A percentile compares a stretch with the other conserved stretches of the same genome.
phyloP scores from a whole-genome alignment of 2,329 filamentous ascomycete species.

The Fusarium pseudograminearum region DNA sequence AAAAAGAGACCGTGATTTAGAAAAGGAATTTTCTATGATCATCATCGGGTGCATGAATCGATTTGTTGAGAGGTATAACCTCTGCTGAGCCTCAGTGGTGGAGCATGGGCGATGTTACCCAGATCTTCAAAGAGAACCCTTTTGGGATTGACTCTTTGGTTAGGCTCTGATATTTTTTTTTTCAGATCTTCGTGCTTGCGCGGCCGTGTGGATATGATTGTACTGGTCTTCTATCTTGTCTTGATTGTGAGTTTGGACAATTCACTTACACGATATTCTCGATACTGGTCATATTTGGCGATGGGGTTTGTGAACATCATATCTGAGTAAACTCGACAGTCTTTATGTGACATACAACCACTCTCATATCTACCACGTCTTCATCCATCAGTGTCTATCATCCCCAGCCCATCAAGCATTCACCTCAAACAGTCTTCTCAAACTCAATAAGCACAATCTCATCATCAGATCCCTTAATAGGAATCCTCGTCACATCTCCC shows the following conservation, averaged over 20 bases:
- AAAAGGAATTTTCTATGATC: background rate
- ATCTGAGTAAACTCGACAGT: background rate
- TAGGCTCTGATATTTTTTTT: background rate
- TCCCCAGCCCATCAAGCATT: background rate
- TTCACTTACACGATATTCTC: background rate
- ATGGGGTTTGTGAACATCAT: background rate
- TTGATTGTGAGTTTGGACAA: background rate
- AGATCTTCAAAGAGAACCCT: background rate
- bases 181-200: background rate
- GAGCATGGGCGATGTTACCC: background rate
- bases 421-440: constrained; percentile 47
- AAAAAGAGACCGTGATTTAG: background rate
- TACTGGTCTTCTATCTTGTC: background rate
- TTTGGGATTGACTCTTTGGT: background rate
- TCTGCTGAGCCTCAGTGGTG: constrained; percentile 1
- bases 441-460: constrained; percentile 54
- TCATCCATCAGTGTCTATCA: no score
- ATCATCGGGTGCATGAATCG: constrained; percentile 10
- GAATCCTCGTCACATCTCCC: constrained; percentile 52
- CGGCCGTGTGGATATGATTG: background rate
- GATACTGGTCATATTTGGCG: background rate
- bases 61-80: background rate
- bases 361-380: background rate
- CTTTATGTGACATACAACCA: background rate
- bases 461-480: constrained; percentile 34